Conservation (phyloP, 2,329 filamentous ascomycete species). For the Camillea tinctor region DNA sequence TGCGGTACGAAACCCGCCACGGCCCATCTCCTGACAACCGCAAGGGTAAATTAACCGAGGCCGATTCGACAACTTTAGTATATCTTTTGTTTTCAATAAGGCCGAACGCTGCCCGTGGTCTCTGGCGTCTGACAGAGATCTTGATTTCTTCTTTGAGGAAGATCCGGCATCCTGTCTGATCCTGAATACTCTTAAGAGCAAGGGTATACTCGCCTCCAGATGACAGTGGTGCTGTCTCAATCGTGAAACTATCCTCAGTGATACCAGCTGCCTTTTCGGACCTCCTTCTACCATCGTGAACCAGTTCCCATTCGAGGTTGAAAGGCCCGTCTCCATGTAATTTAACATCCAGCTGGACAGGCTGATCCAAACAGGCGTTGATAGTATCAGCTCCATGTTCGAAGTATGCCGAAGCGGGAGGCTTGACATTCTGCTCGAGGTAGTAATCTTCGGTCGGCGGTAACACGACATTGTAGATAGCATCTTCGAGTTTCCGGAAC, state of each 20-base stretch:
- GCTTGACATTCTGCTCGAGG: slow-evolving; percentile 89
- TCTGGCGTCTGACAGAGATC: slow-evolving; percentile 83
- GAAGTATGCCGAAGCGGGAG: slow-evolving; percentile 79
- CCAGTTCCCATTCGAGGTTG: slow-evolving; percentile 85
- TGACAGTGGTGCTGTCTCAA: slow-evolving; percentile 71
- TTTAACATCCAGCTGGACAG: slow-evolving; percentile 69
- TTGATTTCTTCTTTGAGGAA: slow-evolving; percentile 81
- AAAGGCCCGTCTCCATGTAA: slow-evolving; percentile 85
- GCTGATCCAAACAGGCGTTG: slow-evolving; percentile 79
- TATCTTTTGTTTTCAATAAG: slow-evolving; percentile 76
- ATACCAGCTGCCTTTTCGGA: slow-evolving; percentile 66
- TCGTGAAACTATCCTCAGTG: slow-evolving; percentile 60
- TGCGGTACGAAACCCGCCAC: slow-evolving; percentile 77
- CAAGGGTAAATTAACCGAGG: slow-evolving; percentile 71
- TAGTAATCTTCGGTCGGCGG: slow-evolving; percentile 29
- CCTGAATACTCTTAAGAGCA: slow-evolving; percentile 80
- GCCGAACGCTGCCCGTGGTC: slow-evolving; percentile 83
- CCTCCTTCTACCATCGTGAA: slow-evolving; percentile 83
- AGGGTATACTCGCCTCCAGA: slow-evolving; percentile 90
- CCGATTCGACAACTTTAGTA: slow-evolving; percentile 74
- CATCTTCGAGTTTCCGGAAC: slow-evolving; percentile 78
- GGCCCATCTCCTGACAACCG: slow-evolving; percentile 82
- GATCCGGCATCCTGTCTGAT: slow-evolving; percentile 82
- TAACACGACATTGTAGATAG: slow-evolving; percentile 66
- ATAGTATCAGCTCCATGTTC: slow-evolving; percentile 52